Conservation (phyloP, 148 eudicot genomes). For the Tetragonia tetragonoides region DNA sequence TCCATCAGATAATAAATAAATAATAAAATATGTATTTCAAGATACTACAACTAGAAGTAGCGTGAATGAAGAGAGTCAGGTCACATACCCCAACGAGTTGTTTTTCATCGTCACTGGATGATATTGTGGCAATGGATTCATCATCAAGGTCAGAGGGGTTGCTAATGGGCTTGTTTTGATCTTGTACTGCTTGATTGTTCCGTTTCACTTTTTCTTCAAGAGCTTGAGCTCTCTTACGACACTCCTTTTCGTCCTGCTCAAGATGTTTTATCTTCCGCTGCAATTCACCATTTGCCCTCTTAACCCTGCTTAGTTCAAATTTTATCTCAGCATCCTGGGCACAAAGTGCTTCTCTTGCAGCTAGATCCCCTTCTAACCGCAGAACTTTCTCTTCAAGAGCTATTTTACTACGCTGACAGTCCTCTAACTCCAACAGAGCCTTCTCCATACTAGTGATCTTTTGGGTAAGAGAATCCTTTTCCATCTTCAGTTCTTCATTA, state of each 20-base stretch:
- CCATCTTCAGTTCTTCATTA: conserved; percentile 53
- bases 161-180: conserved; percentile 16
- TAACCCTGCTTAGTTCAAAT: conserved; percentile 50
- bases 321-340: conserved; percentile 57
- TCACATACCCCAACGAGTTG: conserved; percentile 32
- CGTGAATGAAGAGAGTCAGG: background rate
- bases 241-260: conserved; percentile 58
- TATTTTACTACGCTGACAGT: conserved; percentile 43
- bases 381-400: conserved; percentile 59
- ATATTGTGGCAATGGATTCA: conserved; percentile 9
- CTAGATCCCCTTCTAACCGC: conserved; percentile 56
- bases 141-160: conserved; percentile 23
- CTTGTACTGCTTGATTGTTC: conserved; percentile 30
- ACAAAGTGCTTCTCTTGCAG: conserved; percentile 46
- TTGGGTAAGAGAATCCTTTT: conserved; percentile 44
- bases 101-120: conserved; percentile 15
- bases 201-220: conserved; percentile 42
- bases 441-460: conserved; percentile 48
- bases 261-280: conserved; percentile 53
- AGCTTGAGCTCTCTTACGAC: conserved; percentile 37
- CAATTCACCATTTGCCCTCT: conserved; percentile 52
- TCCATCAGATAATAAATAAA: too few species aligned
- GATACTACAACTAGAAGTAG: background rate
- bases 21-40: background rate
- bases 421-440: conserved; percentile 57